Conservation (phyloP, 768 basidiomycete genomes). For the Rhodotorula sphaerocarpa region DNA sequence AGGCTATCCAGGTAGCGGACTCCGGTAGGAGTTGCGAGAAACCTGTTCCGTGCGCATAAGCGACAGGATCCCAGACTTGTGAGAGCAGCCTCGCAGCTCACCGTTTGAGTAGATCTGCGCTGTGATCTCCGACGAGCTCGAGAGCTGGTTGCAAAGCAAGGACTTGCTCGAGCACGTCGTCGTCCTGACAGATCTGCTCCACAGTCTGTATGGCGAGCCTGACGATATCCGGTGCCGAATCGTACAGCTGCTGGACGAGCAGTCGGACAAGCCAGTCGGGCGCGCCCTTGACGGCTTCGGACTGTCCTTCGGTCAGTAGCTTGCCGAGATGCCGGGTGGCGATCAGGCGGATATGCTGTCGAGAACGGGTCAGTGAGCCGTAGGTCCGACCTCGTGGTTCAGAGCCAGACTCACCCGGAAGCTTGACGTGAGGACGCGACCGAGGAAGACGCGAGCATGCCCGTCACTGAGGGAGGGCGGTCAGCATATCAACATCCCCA, state of each 20-base stretch:
- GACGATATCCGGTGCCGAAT: conserved; percentile 80
- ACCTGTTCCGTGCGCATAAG: conserved; percentile 49
- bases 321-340: conserved; percentile 75
- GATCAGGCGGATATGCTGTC: conserved; percentile 73
- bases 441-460: conserved; percentile 83
- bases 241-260: conserved; percentile 90
- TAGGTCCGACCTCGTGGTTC: accelerated
- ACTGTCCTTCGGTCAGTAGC: not conserved
- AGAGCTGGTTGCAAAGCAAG: conserved; percentile 91
- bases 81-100: conserved; percentile 42
- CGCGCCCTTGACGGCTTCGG: too few species aligned
- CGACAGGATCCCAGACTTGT: not conserved
- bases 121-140: conserved; percentile 84
- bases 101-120: conserved; percentile 57
- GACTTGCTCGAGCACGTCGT: conserved; percentile 74
- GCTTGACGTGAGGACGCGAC: conserved; percentile 87
- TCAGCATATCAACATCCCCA: too few species aligned
- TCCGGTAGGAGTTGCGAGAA: conserved; percentile 86
- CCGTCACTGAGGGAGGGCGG: conserved; percentile 68
- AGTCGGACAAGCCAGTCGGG: conserved; percentile 74
- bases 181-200: conserved; percentile 78
- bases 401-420: conserved; percentile 61
- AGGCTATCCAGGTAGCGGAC: conserved; percentile 86
- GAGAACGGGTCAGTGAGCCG: not conserved
- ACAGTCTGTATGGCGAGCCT: conserved; percentile 81